These are phyloP conservation scores for Scleroderma bovista DNA, from an alignment of 768 basidiomycete genomes.

Conservation along the genomic window DNA sequence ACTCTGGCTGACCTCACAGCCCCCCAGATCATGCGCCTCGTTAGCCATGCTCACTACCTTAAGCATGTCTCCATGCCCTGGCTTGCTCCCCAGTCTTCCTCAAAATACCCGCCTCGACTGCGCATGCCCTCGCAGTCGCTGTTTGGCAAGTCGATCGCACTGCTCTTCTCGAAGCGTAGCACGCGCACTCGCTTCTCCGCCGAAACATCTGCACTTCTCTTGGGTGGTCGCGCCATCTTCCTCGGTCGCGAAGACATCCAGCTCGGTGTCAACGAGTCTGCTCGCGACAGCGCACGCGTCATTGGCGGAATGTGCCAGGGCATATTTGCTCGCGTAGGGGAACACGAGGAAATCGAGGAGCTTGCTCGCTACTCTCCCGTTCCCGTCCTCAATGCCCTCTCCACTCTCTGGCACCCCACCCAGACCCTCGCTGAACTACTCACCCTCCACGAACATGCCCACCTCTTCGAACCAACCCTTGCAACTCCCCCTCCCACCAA, in stretches of 20 bases:
- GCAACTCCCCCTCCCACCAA: conserved; percentile 9
- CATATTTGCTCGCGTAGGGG: conserved; percentile 93
- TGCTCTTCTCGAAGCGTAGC: conserved; percentile 90
- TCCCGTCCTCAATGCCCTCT: conserved; percentile 94
- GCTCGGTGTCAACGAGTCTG: conserved; percentile 89
- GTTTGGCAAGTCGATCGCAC: conserved; percentile 77
- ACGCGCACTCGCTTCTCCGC: conserved; percentile 87
- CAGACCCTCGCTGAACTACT: conserved; percentile 92
- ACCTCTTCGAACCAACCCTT: conserved; percentile 41
- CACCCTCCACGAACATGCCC: conserved; percentile 75
- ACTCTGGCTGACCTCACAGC: conserved; percentile 84
- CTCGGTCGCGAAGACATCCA: conserved; percentile 89
- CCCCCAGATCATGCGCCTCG: conserved; percentile 62
- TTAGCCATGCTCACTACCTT: conserved; percentile 59
- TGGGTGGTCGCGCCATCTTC: conserved; percentile 90
- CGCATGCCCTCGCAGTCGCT: conserved; percentile 70
- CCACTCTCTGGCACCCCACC: conserved; percentile 93
- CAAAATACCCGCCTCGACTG: conserved; percentile 31
- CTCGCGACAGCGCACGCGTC: conserved; percentile 80
- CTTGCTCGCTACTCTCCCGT: conserved; percentile 86
- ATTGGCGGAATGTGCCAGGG: conserved; percentile 95
- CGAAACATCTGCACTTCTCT: conserved; percentile 71
- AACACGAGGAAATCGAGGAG: conserved; percentile 93
- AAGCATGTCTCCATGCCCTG: conserved; percentile 63
- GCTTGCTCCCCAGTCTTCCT: conserved; percentile 46